Percentiles rank a stretch among this genome's conserved stretches.
These are phyloP conservation scores for Coprinellus aureogranulatus DNA, from an alignment of 768 basidiomycete genomes.

Conservation along the genomic window DNA sequence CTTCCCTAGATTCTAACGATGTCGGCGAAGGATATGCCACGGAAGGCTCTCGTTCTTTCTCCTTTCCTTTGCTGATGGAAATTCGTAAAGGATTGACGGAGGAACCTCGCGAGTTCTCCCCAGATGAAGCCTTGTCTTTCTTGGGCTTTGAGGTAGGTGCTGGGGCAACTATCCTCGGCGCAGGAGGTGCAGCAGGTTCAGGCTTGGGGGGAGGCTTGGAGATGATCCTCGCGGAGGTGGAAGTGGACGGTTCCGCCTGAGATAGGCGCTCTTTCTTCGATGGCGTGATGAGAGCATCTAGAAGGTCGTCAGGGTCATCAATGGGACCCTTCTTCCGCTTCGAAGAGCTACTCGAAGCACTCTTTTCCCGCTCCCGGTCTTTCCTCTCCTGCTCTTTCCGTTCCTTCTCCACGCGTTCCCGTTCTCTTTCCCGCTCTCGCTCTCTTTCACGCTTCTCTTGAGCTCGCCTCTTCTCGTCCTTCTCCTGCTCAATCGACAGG, in stretches of 20 bases:
- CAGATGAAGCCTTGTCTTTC: slow-evolving; percentile 40
- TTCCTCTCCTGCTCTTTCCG: slow-evolving; percentile 24
- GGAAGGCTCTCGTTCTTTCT: slow-evolving; percentile 48
- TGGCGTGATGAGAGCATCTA: slow-evolving; percentile 15
- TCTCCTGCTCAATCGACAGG: slow-evolving; percentile 72
- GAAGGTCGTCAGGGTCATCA: slow-evolving; percentile 13
- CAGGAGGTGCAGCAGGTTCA: slow-evolving; percentile 26
- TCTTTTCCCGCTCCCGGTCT: slow-evolving; percentile 14
- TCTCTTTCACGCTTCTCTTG: slow-evolving; percentile 28
- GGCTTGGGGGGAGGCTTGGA: slow-evolving; percentile 17
- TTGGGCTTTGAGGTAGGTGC: slow-evolving; percentile 31
- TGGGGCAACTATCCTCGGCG: slow-evolving; percentile 5
- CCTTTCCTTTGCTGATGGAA: slow-evolving; percentile 67
- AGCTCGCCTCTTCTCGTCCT: slow-evolving; percentile 36
- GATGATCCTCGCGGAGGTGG: slow-evolving; percentile 10
- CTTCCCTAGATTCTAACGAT: slow-evolving; percentile 11
- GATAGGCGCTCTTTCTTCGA: slow-evolving; percentile 9
- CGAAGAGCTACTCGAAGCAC: not conserved
- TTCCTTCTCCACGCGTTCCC: too few species aligned
- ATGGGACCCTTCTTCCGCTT: slow-evolving; percentile 13
- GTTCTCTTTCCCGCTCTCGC: slow-evolving; percentile 25
- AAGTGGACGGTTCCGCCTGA: slow-evolving; percentile 10
- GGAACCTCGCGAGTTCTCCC: slow-evolving; percentile 19
- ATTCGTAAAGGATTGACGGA: slow-evolving; percentile 33
- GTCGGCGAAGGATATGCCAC: slow-evolving; percentile 27